These are phyloP conservation scores for Sarocladiaceae sp. DNA, from an alignment of 2,329 filamentous ascomycete genomes.

Conservation along the genomic window DNA sequence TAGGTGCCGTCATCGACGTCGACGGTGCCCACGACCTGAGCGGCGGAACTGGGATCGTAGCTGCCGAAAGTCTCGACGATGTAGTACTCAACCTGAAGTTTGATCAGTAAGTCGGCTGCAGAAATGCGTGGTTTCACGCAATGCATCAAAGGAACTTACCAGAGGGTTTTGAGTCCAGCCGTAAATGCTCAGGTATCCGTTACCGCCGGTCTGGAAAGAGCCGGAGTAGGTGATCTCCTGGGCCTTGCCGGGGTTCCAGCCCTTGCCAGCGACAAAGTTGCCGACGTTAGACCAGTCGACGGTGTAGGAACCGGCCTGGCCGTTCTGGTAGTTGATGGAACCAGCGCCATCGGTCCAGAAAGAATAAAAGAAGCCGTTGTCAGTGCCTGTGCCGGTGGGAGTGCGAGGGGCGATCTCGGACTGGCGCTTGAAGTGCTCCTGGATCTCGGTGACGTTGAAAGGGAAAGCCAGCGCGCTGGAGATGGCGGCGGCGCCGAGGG, in stretches of 20 bases:
- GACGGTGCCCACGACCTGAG: slow-evolving; percentile 26
- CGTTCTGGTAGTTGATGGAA: slow-evolving; percentile 8
- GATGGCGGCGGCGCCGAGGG: not conserved
- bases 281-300: slow-evolving; percentile 5
- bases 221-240: slow-evolving; percentile 7
- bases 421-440: slow-evolving; percentile 7
- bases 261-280: slow-evolving; percentile 9
- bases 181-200: slow-evolving; percentile 7
- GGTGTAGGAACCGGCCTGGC: slow-evolving; percentile 1
- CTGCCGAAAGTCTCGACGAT: slow-evolving; percentile 27
- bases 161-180: slow-evolving; percentile 9
- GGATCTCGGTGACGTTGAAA: slow-evolving; percentile 7
- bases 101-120: no score
- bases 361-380: slow-evolving; percentile 8
- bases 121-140: no score
- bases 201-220: slow-evolving; percentile 5
- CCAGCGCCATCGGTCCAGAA: slow-evolving; percentile 7
- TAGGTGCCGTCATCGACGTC: slow-evolving; percentile 30
- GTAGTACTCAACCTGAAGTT: slow-evolving; percentile 7
- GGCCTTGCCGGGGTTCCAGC: slow-evolving; percentile 7
- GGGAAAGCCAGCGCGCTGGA: slow-evolving; percentile 4
- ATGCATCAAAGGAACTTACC: not conserved
- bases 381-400: not conserved
- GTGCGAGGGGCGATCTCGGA: slow-evolving; percentile 6
- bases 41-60: slow-evolving; percentile 29